These are phyloP conservation scores for Amphicarpaea edgeworthii DNA, from an alignment of 306 rosid species.

Conservation along the genomic window DNA sequence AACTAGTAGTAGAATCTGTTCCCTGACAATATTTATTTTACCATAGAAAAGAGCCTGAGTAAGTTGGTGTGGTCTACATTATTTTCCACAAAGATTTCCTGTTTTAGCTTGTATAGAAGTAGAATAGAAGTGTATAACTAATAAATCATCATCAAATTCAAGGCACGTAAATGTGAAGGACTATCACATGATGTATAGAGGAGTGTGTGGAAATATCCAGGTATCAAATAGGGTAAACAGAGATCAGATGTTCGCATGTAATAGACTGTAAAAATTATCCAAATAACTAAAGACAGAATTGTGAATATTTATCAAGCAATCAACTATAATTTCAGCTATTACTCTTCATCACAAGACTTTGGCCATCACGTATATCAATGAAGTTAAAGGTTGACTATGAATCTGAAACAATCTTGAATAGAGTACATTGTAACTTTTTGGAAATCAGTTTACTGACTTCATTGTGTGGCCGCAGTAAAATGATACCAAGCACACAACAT, in stretches of 20 bases:
- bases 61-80: not conserved
- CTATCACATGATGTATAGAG: constrained; percentile 33
- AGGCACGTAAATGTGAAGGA: constrained; percentile 32
- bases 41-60: not conserved
- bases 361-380: not conserved
- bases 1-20: not conserved
- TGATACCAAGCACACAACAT: constrained; percentile 15
- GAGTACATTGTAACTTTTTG: constrained; percentile 7
- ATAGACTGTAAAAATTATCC: not conserved
- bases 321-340: constrained; percentile 5
- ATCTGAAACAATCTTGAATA: constrained; percentile 29
- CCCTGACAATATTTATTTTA: too few relatives aligned
- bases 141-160: constrained; percentile 23
- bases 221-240: not conserved
- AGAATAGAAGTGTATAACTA: not conserved
- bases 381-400: not conserved
- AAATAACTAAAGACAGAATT: not conserved
- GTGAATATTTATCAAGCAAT: constrained; percentile 15
- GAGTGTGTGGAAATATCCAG: not conserved
- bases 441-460: constrained; percentile 17
- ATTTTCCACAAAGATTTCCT: constrained; percentile 2
- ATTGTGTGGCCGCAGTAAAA: too few relatives aligned
- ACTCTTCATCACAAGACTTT: constrained; percentile 12
- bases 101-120: not conserved
- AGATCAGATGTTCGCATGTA: constrained; percentile 6